These are phyloP conservation scores for Wallacemonas collosoma DNA, from an alignment of 208 protist species.

Conservation along the genomic window DNA sequence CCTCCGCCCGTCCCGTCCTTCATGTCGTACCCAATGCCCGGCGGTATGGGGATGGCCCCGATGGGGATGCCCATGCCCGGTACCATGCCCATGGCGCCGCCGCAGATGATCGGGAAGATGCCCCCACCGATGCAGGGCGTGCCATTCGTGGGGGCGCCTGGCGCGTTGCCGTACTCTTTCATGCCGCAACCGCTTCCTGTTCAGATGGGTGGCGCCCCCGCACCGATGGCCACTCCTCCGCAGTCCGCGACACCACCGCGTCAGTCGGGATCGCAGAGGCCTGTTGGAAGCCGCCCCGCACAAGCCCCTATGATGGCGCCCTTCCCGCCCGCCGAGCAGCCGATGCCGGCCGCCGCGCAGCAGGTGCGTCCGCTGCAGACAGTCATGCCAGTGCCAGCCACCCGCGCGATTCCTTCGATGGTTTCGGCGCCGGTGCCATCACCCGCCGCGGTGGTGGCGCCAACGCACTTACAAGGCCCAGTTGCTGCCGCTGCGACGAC, in stretches of 20 bases:
- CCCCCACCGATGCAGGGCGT: slow-evolving; percentile 5
- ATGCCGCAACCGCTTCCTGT: not conserved
- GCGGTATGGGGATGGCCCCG: slow-evolving; percentile 25
- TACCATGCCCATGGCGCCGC: slow-evolving; percentile 12
- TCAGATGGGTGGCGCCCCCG: not conserved
- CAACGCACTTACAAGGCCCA: not conserved
- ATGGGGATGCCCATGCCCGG: slow-evolving; percentile 7
- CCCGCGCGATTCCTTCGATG: slow-evolving; percentile 1
- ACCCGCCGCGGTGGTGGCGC: not conserved
- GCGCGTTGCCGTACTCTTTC: slow-evolving; percentile 16
- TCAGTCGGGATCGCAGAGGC: too few relatives aligned
- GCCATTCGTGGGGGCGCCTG: not conserved
- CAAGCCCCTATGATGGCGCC: not conserved
- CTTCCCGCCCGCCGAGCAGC: not conserved
- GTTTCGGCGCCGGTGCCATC: slow-evolving; percentile 3
- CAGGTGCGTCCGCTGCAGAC: slow-evolving; percentile 20
- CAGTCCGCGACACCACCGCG: not conserved
- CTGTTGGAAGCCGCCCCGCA: not conserved
- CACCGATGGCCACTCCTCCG: not conserved
- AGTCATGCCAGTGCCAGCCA: not conserved
- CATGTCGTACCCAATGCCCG: slow-evolving; percentile 17
- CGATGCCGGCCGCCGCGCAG: not conserved
- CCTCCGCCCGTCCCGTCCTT: slow-evolving; percentile 20
- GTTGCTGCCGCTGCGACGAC: not conserved
- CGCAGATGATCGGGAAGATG: slow-evolving; percentile 15